Evolutionary conservation across 164 flowering plant genomes (phyloP), one percentile per base, ranked within the genome.

Genomic region (Protea cynaroides): DNA sequence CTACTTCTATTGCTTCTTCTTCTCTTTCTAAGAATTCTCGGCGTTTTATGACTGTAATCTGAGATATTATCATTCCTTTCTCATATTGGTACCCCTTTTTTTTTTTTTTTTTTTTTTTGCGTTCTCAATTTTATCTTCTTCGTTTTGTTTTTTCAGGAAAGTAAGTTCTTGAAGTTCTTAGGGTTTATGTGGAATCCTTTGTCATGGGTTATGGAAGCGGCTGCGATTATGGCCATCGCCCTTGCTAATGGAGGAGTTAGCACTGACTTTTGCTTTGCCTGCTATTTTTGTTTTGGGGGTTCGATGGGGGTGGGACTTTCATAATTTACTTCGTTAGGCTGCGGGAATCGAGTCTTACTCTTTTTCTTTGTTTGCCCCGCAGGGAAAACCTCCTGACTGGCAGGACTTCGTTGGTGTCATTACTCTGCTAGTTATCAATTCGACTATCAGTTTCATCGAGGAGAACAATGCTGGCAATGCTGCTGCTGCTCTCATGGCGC

Each of bases 391-490:
- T 24, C 93, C 96, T 3, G 94, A 90, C 70, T 90, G 92, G 90
- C 94, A 88, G 66, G 97, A 90, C 61, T 90, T 90, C 68, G 84
- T 90, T 19, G 97, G 97, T 21, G 88, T 90, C 65, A 84, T 86
- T 2, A 72, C 80, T 9, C 69, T 90, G 72, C 87, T 90, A 61
- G 1, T 90, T 9, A 88, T 90, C 34, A 90, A 90, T 77, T 90
- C 97, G 0, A 88, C 94, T 0, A 90, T 90, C 63, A 90, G 97
- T 84, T 90, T 90, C 38, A 81, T 88, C 3, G 97, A 90, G 75
- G 97, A 90, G 75, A 85, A 90, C 72, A 90, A 86, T 73, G 97
- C 97, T 0, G 97, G 94, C n/a, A 90, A 90, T 65, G 97, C 97
- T 25, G 97, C 97, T 1, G 97, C 97, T 36, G 90, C 94, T 64